A percentile compares a stretch with the other conserved stretches of the same genome.
phyloP scores from a whole-genome alignment of 441 rosid species.

The Erodium chrysanthum region DNA sequence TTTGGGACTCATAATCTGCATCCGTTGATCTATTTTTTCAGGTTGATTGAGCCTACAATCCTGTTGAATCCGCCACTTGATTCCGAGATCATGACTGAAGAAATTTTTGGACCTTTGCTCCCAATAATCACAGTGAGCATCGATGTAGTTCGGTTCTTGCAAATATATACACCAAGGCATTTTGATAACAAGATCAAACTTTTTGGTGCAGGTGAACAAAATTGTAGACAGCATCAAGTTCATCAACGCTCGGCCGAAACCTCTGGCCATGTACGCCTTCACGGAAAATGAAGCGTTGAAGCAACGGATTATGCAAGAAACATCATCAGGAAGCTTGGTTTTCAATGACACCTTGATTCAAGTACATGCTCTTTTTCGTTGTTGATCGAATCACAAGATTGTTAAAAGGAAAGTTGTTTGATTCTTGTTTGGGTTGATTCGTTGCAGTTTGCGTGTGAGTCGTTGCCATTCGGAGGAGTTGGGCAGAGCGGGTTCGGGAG shows the following conservation, averaged over 20 bases:
- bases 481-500: conserved; percentile 76
- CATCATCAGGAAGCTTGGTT: conserved; percentile 64
- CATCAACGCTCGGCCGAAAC: conserved; percentile 61
- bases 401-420: not conserved
- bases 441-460: conserved; percentile 54
- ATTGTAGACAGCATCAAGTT: conserved; percentile 64
- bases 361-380: conserved; percentile 20
- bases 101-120: conserved; percentile 85
- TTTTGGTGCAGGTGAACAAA: conserved; percentile 40
- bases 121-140: conserved; percentile 64
- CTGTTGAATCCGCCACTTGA: conserved; percentile 80
- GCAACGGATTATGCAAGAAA: conserved; percentile 42
- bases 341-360: conserved; percentile 68
- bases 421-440: not conserved
- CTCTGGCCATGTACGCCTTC: conserved; percentile 66
- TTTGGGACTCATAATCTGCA: too few relatives aligned
- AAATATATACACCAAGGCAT: too few relatives aligned
- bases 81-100: conserved; percentile 71
- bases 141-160: not conserved
- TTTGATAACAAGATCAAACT: not conserved
- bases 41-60: conserved; percentile 76
- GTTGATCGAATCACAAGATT: too few relatives aligned
- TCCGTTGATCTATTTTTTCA: conserved; percentile 17
- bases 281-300: conserved; percentile 60
- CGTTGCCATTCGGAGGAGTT: conserved; percentile 77